These are phyloP conservation scores for Aspergillus brasiliensis DNA, from an alignment of 2,329 filamentous ascomycete species.

Conservation along the genomic window DNA sequence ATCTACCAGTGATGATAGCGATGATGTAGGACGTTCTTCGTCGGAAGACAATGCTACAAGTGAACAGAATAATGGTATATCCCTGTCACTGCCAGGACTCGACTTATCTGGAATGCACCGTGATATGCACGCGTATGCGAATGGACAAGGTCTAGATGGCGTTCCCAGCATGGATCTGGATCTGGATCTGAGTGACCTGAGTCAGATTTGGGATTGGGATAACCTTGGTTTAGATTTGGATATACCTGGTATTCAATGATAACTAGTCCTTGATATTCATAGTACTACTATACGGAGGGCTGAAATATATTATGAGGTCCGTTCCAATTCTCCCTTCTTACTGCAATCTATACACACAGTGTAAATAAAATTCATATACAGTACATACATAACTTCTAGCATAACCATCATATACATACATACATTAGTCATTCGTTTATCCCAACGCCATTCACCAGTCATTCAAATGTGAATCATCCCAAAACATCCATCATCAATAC, in stretches of 20 bases:
- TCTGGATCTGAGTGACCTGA: constrained; percentile 22
- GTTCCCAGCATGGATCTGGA: constrained; percentile 22
- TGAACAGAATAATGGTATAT: no score
- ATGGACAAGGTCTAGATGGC: not conserved
- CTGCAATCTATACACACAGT: no score
- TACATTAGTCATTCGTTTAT: not conserved
- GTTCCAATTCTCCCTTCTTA: no score
- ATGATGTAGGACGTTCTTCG: not conserved
- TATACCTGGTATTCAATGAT: not conserved
- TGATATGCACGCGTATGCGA: not conserved
- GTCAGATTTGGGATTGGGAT: constrained; percentile 33
- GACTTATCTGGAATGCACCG: not conserved
- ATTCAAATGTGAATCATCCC: not conserved
- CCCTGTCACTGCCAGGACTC: not conserved
- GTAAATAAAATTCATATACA: no score
- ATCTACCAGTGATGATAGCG: not conserved
- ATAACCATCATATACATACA: not conserved
- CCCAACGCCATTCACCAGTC: not conserved
- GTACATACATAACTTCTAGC: no score
- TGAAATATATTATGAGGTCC: no score
- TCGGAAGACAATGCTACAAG: no score
- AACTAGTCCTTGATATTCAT: not conserved
- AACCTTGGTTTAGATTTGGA: constrained; percentile 26
- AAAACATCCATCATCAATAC: not conserved
- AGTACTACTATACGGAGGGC: no score